These are phyloP conservation scores for Mycena leptocephala DNA, from an alignment of 768 basidiomycete genomes.

Conservation along the genomic window DNA sequence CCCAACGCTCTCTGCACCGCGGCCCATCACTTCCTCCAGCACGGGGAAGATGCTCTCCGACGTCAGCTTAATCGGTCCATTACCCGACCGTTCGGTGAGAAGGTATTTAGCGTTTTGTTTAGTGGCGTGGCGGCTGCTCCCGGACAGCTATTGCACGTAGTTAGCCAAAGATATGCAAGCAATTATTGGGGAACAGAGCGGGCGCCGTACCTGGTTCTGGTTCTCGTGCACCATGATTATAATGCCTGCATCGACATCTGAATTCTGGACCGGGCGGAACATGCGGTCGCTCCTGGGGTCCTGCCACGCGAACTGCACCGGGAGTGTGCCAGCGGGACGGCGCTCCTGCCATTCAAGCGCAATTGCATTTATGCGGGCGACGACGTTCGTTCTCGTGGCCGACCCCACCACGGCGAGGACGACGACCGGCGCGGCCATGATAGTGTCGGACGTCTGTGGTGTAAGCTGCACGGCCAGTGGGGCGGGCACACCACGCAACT, in stretches of 20 bases:
- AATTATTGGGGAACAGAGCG: not conserved
- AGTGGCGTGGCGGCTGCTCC: too few relatives aligned
- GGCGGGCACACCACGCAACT: conserved; percentile 80
- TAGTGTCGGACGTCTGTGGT: conserved; percentile 82
- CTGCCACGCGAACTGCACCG: conserved; percentile 92
- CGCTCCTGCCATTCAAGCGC: conserved; percentile 73
- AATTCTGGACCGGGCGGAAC: not conserved
- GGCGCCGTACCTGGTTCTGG: conserved; percentile 73
- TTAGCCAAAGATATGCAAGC: not conserved
- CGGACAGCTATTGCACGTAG: not conserved
- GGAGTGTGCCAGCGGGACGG: conserved; percentile 56
- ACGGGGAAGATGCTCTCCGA: conserved; percentile 73
- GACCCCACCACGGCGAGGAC: too few relatives aligned
- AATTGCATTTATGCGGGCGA: conserved; percentile 64
- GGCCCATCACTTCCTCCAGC: conserved; percentile 75
- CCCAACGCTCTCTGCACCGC: conserved; percentile 80
- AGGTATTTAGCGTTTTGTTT: conserved; percentile 82
- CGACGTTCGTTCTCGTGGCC: conserved; percentile 56
- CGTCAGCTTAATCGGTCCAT: conserved; percentile 72
- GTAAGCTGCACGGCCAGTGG: conserved; percentile 84
- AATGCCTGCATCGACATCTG: conserved; percentile 52
- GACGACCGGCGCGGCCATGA: too few relatives aligned
- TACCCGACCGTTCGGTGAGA: conserved; percentile 72
- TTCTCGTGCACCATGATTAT: conserved; percentile 88
- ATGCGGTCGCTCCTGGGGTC: conserved; percentile 61